These are phyloP conservation scores for Malus fusca DNA, from an alignment of 306 rosid species.

Conservation along the genomic window DNA sequence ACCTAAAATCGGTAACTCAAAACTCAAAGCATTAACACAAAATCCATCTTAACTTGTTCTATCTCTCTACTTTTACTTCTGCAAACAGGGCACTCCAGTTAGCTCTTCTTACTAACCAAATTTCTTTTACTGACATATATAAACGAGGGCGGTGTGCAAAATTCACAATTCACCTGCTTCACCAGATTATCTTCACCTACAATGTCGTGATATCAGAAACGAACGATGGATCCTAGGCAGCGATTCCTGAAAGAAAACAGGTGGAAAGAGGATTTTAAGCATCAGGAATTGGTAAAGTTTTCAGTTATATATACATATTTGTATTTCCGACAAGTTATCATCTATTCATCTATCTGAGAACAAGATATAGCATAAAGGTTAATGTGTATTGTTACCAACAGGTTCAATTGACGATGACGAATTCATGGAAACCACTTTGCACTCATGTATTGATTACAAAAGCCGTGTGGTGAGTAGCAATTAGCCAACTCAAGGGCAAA, in stretches of 20 bases:
- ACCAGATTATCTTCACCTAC: slow-evolving; percentile 61
- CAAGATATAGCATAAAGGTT: not conserved
- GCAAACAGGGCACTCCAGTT: slow-evolving; percentile 69
- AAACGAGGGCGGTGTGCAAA: slow-evolving; percentile 53
- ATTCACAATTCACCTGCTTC: slow-evolving; percentile 85
- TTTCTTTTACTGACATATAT: slow-evolving; percentile 53
- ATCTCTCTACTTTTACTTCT: slow-evolving; percentile 68
- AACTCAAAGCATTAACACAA: slow-evolving; percentile 78
- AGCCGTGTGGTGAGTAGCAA: not conserved
- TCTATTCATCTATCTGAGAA: not conserved
- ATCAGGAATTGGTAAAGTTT: not conserved
- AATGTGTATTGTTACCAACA: not conserved
- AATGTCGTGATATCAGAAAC: slow-evolving; percentile 43
- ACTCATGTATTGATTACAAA: not conserved
- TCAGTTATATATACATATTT: not conserved
- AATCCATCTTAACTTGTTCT: slow-evolving; percentile 69
- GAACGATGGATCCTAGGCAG: slow-evolving; percentile 62
- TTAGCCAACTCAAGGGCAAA: not conserved
- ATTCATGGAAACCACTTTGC: not conserved
- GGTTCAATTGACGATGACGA: not conserved
- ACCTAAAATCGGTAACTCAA: slow-evolving; percentile 51
- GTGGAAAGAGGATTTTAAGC: slow-evolving; percentile 15
- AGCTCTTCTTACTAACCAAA: slow-evolving; percentile 69
- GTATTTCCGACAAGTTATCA: not conserved
- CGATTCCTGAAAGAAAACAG: slow-evolving; percentile 54